These are phyloP conservation scores for Apiotrichum gamsii DNA, from an alignment of 1,284 basidiomycete species.

Conservation along the genomic window DNA sequence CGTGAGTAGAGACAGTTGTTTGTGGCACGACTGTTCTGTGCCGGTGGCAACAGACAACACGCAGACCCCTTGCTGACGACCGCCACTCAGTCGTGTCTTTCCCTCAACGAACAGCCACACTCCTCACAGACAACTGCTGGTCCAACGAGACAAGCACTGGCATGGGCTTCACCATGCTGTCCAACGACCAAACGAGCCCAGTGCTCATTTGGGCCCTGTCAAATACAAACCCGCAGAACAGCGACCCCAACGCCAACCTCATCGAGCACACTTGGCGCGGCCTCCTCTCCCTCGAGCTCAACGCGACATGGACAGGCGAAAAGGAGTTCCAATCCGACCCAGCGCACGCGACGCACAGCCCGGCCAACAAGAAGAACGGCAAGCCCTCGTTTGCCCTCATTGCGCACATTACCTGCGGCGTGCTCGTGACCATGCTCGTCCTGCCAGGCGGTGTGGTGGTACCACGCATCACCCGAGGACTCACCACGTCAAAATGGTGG, in stretches of 20 bases:
- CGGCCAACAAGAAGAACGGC: neutral
- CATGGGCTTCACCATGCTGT: conserved; percentile 53
- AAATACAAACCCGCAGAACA: conserved; percentile 47
- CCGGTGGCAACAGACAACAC: too few relatives aligned
- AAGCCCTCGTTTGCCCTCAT: conserved; percentile 42
- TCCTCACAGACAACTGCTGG: conserved; percentile 44
- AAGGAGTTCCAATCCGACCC: neutral
- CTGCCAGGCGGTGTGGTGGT: conserved; percentile 58
- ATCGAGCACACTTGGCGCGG: conserved; percentile 45
- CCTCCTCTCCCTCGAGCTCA: neutral
- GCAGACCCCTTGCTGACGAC: neutral
- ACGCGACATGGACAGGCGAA: neutral
- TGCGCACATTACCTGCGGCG: conserved; percentile 55
- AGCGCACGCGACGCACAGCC: neutral
- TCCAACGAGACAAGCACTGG: conserved; percentile 25
- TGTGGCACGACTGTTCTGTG: too few relatives aligned
- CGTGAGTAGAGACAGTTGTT: too few relatives aligned
- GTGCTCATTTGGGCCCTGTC: conserved; percentile 54
- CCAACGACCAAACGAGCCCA: conserved; percentile 44
- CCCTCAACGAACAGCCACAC: conserved; percentile 53
- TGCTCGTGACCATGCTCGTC: conserved; percentile 56
- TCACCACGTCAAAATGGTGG: conserved; percentile 52
- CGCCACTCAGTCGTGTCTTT: conserved; percentile 26
- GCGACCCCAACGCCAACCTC: conserved; percentile 47
- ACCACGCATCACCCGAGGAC: conserved; percentile 56